These are phyloP conservation scores for Wickerhamomyces mucosus DNA, from an alignment of 805 yeast species.

Conservation along the genomic window DNA sequence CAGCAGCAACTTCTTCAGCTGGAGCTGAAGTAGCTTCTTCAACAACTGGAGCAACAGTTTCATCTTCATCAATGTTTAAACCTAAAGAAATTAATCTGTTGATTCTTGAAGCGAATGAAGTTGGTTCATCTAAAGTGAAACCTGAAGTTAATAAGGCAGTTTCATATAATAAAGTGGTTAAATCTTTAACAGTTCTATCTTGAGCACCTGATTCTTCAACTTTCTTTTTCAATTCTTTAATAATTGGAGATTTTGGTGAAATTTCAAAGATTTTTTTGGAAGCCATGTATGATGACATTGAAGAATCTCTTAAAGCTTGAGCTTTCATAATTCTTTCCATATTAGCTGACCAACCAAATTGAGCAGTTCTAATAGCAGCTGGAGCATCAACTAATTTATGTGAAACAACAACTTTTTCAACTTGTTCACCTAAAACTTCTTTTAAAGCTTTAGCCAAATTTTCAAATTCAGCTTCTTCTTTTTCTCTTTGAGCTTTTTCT, in stretches of 20 bases:
- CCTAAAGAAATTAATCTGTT: constrained; percentile 97
- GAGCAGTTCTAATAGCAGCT: constrained; percentile 99
- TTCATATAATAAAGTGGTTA: constrained; percentile 92
- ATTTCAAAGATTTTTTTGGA: constrained; percentile 99
- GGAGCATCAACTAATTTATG: constrained; percentile 97
- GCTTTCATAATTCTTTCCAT: constrained; percentile 99
- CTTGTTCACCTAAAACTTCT: constrained; percentile 96
- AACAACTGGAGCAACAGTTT: constrained; percentile 52
- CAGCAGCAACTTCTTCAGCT: constrained; percentile 60
- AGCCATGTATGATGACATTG: constrained; percentile 99
- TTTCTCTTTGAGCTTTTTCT: constrained; percentile 92
- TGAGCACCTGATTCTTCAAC: constrained; percentile 96
- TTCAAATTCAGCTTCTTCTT: constrained; percentile 86
- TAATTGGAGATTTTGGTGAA: constrained; percentile 93
- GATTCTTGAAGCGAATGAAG: constrained; percentile 93
- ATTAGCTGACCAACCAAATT: constrained; percentile 99
- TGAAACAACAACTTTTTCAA: constrained; percentile 97
- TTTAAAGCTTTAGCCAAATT: constrained; percentile 90
- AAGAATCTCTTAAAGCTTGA: constrained; percentile 97
- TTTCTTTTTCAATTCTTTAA: constrained; percentile 91
- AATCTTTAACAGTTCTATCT: constrained; percentile 97
- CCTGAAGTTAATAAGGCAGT: constrained; percentile 98
- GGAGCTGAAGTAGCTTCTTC: constrained; percentile 50
- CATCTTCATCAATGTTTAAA: constrained; percentile 92
- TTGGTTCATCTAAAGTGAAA: constrained; percentile 98